Conservation (phyloP, 257 asterid genomes). For the Nicotiana tomentosiformis region DNA sequence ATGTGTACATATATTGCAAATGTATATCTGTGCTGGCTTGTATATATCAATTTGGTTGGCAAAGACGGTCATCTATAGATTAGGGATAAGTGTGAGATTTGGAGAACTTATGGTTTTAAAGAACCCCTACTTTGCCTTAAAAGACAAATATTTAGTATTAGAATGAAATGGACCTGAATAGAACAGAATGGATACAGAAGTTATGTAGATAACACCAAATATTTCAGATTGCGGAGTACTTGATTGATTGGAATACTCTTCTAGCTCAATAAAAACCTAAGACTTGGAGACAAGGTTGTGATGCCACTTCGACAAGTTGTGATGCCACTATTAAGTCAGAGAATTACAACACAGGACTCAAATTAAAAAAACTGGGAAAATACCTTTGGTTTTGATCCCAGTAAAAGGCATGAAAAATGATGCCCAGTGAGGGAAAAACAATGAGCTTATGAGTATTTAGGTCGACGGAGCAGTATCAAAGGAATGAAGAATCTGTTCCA, state of each 20-base stretch:
- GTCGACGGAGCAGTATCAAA: conserved; percentile 49
- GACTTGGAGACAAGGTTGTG: neutral
- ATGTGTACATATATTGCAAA: neutral
- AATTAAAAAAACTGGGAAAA: neutral
- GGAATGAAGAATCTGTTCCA: conserved; percentile 81
- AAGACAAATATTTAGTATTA: neutral
- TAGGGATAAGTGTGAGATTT: neutral
- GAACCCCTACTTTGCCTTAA: neutral
- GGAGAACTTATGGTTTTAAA: neutral
- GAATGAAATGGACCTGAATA: neutral
- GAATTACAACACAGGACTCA: neutral
- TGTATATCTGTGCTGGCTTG: neutral
- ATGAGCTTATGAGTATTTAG: conserved; percentile 13
- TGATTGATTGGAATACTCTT: neutral
- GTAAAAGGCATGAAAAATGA: neutral
- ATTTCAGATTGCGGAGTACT: neutral
- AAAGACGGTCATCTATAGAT: neutral
- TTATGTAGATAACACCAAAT: neutral
- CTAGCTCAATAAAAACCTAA: neutral
- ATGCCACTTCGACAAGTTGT: neutral
- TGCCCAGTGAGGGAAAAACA: neutral
- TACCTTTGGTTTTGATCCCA: neutral
- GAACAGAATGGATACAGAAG: neutral
- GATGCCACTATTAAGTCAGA: neutral
- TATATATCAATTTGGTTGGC: neutral